phyloP scores from a whole-genome alignment of 257 asterid genomes.

The Solanum paucissectum region DNA sequence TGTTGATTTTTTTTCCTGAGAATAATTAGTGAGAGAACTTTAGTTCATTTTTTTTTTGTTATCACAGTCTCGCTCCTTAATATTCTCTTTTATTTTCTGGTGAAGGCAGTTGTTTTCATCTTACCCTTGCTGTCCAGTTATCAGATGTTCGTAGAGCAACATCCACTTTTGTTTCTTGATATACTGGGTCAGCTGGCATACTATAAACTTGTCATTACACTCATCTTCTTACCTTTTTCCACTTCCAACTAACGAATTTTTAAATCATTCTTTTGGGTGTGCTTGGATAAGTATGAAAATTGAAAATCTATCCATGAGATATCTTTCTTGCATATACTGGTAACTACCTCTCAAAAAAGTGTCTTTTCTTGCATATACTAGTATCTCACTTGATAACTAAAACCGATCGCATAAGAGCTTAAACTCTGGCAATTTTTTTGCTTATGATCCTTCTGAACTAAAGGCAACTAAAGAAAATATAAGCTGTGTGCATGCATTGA shows the following conservation, averaged over 20 bases:
- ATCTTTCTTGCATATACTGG: not conserved
- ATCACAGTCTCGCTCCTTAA: not conserved
- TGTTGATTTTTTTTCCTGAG: not conserved
- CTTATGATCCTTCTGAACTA: not conserved
- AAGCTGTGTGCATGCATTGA: not conserved
- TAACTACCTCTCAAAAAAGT: not conserved
- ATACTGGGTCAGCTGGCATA: not conserved
- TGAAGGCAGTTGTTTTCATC: not conserved
- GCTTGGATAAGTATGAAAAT: not conserved
- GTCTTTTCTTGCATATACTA: not conserved
- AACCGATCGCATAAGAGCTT: not conserved
- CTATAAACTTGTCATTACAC: not conserved
- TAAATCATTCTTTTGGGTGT: not conserved
- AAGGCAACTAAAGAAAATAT: not conserved
- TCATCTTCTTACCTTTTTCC: not conserved
- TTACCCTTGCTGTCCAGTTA: not conserved
- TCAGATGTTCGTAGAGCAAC: not conserved
- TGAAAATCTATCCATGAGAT: not conserved
- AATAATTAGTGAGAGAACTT: not conserved
- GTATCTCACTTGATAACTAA: not conserved
- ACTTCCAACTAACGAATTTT: not conserved
- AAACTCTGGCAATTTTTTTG: not conserved
- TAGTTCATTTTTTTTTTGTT: not conserved
- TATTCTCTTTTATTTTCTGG: not conserved
- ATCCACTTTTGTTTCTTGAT: not conserved